Conservation (phyloP, 208 protist species). For the Acanthamoeba lugdunensis region DNA sequence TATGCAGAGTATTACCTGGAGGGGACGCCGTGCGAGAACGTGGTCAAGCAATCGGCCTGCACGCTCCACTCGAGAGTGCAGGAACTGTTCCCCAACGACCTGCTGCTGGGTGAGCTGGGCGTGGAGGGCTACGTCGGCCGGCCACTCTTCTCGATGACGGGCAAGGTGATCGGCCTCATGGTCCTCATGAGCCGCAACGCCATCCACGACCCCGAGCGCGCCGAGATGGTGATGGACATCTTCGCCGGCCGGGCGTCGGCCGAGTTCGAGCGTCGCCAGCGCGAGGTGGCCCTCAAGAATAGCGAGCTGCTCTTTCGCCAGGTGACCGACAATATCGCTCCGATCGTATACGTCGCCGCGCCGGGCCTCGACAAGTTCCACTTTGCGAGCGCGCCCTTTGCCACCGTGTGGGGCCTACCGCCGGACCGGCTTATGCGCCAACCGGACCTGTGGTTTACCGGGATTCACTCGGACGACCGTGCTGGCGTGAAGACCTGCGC, state of each 20-base stretch:
- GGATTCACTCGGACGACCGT: neutral
- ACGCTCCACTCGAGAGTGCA: neutral
- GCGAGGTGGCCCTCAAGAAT: slow-evolving; percentile 54
- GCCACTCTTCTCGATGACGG: slow-evolving; percentile 28
- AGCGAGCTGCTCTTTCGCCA: slow-evolving; percentile 66
- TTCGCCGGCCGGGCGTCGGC: slow-evolving; percentile 49
- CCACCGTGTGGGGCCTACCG: neutral
- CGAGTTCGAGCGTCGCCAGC: slow-evolving; percentile 60
- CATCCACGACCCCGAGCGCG: slow-evolving; percentile 11
- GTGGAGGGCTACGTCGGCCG: slow-evolving; percentile 51
- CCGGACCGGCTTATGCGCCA: neutral
- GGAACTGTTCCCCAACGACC: slow-evolving; percentile 29
- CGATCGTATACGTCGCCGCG: slow-evolving; percentile 55
- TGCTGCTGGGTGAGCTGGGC: slow-evolving; percentile 14
- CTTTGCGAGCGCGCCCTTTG: slow-evolving; percentile 7
- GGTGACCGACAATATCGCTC: slow-evolving; percentile 37
- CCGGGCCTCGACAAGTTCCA: slow-evolving; percentile 8
- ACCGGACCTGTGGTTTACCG: neutral
- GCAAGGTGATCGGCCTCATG: slow-evolving; percentile 64
- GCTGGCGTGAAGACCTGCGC: too few relatives aligned
- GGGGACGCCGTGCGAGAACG: slow-evolving; percentile 54
- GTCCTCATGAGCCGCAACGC: slow-evolving; percentile 24
- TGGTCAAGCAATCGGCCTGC: neutral
- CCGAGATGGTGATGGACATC: slow-evolving; percentile 56
- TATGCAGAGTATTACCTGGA: slow-evolving; percentile 33